Base-by-base conservation (phyloP, 2,329 filamentous ascomycete species). In the Fusarium avenaceum region DNA sequence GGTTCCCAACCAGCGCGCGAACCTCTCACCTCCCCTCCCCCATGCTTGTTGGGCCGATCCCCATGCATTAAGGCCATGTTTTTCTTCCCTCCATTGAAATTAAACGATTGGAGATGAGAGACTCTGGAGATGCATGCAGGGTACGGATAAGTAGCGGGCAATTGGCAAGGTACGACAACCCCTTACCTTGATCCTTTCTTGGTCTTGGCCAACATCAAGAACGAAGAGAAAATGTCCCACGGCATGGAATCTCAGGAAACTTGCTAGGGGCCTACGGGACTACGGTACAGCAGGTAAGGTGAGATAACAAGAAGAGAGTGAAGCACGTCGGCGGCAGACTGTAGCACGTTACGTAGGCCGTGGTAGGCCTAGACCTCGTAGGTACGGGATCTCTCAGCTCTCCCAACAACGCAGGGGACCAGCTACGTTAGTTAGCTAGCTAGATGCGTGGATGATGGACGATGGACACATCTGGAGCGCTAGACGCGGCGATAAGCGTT, bases 11-110 rank as follows among this genome's bases (percentile, higher is more conserved):
- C 28, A 30, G 49, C 56, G 63, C 63, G 52, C 59, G 67, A 69
- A 72, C 70, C 55, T 55, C 30, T 24, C 49, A 71, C 70, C 57
- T 19, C 19, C 19, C 19, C 19, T 55, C 30, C 19, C 49, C 28
- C 28, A 30, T 63, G 67, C 63, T 70, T 70, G 62, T 65, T 61
- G 67, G 59, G 56, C 33, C 63, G 70, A 73, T 73, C 71, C 58
- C 50, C 65, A 69, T 69, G 65, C 65, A 68, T 66, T 43, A 60
- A 61, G 50, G 33, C 55, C 28, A 30, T 30, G 28, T 30, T 30
- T 28, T 30, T 30, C 28, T 30, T 30, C 3, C 28, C 28, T 30
- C 28, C 10, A 11, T 30, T 45, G 28, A 46, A 28, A 43, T 60
- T 53, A 69, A 55, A 45, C 69, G 59, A 71, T 67, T 57, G 59